phyloP scores from a whole-genome alignment of 176 grass and related monocot species.

The Chrysopogon serrulatus region DNA sequence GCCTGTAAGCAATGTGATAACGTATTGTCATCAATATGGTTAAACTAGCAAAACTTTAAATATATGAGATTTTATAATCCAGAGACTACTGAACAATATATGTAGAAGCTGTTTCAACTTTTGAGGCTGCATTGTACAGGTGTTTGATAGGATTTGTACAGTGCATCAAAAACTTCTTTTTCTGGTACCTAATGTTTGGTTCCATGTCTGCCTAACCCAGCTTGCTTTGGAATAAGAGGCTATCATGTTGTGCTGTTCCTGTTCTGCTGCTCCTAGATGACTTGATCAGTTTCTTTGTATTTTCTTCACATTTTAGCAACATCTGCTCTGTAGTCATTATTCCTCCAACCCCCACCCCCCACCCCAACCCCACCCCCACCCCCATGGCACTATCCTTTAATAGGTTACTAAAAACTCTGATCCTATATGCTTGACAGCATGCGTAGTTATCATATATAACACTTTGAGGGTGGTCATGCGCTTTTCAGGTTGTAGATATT shows the following conservation, averaged over 20 bases:
- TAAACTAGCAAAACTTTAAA: background rate
- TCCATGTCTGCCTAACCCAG: background rate
- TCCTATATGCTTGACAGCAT: background rate
- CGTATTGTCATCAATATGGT: background rate
- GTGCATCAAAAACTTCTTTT: background rate
- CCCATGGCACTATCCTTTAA: too few relatives aligned
- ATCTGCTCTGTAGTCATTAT: background rate
- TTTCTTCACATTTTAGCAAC: background rate
- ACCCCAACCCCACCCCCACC: too few relatives aligned
- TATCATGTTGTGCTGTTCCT: background rate
- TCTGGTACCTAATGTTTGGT: background rate
- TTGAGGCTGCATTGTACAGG: background rate
- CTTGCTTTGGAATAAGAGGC: background rate
- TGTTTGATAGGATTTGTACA: background rate
- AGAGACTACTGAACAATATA: background rate
- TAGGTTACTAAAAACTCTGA: background rate
- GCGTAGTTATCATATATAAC: background rate
- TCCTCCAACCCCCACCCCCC: too few relatives aligned
- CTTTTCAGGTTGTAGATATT: background rate
- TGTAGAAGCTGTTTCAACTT: background rate
- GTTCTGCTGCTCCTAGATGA: background rate
- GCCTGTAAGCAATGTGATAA: background rate
- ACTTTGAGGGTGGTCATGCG: background rate
- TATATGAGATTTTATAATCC: background rate
- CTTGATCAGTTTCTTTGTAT: background rate